Evolutionary conservation across 2,329 filamentous ascomycete genomes (phyloP).

Genomic region (Corynespora cassiicola): DNA sequence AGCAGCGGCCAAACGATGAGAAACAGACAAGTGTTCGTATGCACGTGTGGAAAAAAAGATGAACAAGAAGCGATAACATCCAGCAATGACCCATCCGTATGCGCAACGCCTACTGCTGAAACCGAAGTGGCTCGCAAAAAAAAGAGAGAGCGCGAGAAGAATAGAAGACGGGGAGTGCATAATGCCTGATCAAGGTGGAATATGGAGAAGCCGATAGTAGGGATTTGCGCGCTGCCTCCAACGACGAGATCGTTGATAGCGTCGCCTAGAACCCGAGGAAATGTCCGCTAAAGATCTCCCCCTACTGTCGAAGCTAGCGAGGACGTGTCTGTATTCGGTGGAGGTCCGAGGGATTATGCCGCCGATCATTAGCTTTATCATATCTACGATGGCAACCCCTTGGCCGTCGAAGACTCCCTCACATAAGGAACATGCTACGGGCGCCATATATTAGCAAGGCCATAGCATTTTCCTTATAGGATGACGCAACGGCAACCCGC

Average conservation of each 20-base stretch:
- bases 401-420: slow-evolving; percentile 6
- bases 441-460: slow-evolving; percentile 2
- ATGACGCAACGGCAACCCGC: slow-evolving; percentile 71
- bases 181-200: no score
- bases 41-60: slow-evolving; percentile 16
- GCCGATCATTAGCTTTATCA: background rate
- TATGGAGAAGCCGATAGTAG: no score
- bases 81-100: no score
- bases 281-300: slow-evolving; percentile 1
- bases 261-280: no score
- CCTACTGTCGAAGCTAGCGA: slow-evolving; percentile 3
- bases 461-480: slow-evolving; percentile 52
- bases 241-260: no score
- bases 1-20: slow-evolving; percentile 6
- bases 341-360: background rate
- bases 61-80: slow-evolving; percentile 7
- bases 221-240: no score
- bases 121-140: no score
- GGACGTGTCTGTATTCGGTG: slow-evolving; percentile 5
- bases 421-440: slow-evolving; percentile 5
- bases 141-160: no score
- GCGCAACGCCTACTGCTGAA: no score
- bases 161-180: no score
- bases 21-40: no score
- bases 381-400: background rate